phyloP scores from a whole-genome alignment of 1,284 basidiomycete genomes.

The Heterobasidion irregulare region DNA sequence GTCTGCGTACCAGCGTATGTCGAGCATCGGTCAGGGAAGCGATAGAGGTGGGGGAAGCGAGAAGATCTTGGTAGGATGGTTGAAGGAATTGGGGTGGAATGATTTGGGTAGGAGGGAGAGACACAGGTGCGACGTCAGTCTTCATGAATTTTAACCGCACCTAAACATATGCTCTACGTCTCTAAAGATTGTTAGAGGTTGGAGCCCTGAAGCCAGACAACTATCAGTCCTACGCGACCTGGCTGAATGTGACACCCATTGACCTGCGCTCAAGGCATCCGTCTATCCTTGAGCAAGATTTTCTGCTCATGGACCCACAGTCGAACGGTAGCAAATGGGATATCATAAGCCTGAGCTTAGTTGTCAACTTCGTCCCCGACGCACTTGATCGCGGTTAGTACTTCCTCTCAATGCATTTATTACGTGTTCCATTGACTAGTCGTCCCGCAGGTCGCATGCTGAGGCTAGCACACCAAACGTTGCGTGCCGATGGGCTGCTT shows the following conservation, averaged over 20 bases:
- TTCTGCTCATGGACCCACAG: slow-evolving; percentile 49
- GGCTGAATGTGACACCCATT: slow-evolving; percentile 71
- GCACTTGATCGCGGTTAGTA: slow-evolving; percentile 62
- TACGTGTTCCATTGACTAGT: background rate
- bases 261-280: slow-evolving; percentile 80
- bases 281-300: slow-evolving; percentile 74
- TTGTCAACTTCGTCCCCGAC: slow-evolving; percentile 83
- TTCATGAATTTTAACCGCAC: background rate
- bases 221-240: slow-evolving; percentile 52
- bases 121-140: slow-evolving; percentile 27
- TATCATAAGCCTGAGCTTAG: slow-evolving; percentile 74
- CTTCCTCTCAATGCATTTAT: background rate
- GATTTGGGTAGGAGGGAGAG: slow-evolving; percentile 19
- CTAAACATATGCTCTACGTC: background rate
- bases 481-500: slow-evolving; percentile 47
- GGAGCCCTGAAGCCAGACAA: slow-evolving; percentile 82
- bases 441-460: slow-evolving; percentile 63
- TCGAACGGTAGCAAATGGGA: slow-evolving; percentile 57
- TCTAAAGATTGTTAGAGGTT: slow-evolving; percentile 72
- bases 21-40: slow-evolving; percentile 66
- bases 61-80: slow-evolving; percentile 68
- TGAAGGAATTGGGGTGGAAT: slow-evolving; percentile 44
- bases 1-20: slow-evolving; percentile 75
- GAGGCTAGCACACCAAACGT: slow-evolving; percentile 49
- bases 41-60: slow-evolving; percentile 84